Evolutionary conservation across 164 flowering plant genomes (phyloP).

Genomic region (Taxillus chinensis): DNA sequence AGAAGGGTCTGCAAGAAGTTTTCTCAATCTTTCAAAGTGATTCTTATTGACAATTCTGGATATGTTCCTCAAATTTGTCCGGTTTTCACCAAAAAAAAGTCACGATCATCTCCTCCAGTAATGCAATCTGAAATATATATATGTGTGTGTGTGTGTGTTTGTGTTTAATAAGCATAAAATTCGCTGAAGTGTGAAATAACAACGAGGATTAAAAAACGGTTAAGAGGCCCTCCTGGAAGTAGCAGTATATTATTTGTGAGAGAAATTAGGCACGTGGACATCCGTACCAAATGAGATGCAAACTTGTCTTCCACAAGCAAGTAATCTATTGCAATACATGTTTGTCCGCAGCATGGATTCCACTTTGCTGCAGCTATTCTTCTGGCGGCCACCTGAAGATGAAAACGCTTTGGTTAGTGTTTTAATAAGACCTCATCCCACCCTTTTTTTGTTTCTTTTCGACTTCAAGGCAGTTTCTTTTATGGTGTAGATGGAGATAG

Average conservation of each 20-base stretch:
- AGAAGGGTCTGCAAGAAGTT: conserved; percentile 45
- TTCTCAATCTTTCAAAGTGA: conserved; percentile 40
- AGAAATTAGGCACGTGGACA: not conserved
- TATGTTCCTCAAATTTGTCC: conserved; percentile 27
- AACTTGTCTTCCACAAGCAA: conserved; percentile 53
- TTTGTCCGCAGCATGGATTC: conserved; percentile 69
- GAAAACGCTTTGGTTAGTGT: too few species aligned
- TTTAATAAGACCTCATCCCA: too few species aligned
- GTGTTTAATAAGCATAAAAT: too few species aligned
- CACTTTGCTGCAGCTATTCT: conserved; percentile 63
- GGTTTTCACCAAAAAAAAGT: conserved; percentile 46
- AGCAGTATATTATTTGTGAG: not conserved
- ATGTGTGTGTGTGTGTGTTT: too few species aligned
- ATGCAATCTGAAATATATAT: conserved; percentile 52
- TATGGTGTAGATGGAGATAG: not conserved
- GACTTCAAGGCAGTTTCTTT: not conserved
- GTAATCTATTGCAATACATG: conserved; percentile 70
- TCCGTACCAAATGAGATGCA: conserved; percentile 45
- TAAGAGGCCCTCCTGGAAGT: too few species aligned
- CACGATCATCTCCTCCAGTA: conserved; percentile 31
- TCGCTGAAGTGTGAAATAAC: too few species aligned
- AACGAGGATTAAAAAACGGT: too few species aligned
- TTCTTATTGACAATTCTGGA: conserved; percentile 50
- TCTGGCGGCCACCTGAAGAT: conserved; percentile 44
- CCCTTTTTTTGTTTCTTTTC: not conserved